Evolutionary conservation across 2,329 filamentous ascomycete species (phyloP), one percentile per base, ranked within the genome.

Genomic region (Calonectria naviculata): DNA sequence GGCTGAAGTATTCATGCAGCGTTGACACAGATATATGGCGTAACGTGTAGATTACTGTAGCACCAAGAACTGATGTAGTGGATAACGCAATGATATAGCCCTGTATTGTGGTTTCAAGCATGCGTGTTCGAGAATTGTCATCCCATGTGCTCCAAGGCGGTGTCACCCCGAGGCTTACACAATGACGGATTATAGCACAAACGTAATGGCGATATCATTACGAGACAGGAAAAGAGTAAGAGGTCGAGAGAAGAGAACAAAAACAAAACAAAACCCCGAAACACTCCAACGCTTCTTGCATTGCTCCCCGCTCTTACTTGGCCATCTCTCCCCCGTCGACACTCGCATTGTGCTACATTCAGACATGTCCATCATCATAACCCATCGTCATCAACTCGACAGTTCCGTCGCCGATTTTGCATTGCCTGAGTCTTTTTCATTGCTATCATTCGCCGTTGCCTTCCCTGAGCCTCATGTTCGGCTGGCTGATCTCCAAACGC

Each of bases 361-460:
- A 31, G 54, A 61, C 65, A 52, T 61, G 46, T 67, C 42, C 44
- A 31, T 67, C 65, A 52, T 67, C 65, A 67, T 67, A 60, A 62
- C 42, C 47, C 19, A 17, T 49, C 41, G 29, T 47, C 34, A 26
- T 62, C 56, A 34, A 49, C 34, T 38, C 54, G 24, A 46, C 10
- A 31, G 34, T 28, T 31, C 34, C 36, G 38, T 29, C 26, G 42
- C 65, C 65, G 8, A 56, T 65, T 65, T 65, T 49, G 29, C 46
- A 36, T 61, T 60, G 65, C 36, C 34, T 52, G 31, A 17, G 26
- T 52, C 46, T 47, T 42, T 56, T n/a, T 65, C 49, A 34, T 65
- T 49, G 34, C 29, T 28, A 17, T 67, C 54, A 42, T 67, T 54
- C 34, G 36, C 41, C 41, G n/a, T 42, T 46, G 54, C 58, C 49